These are phyloP conservation scores for Biancaea sappan DNA, from an alignment of 306 rosid species.

Conservation along the genomic window DNA sequence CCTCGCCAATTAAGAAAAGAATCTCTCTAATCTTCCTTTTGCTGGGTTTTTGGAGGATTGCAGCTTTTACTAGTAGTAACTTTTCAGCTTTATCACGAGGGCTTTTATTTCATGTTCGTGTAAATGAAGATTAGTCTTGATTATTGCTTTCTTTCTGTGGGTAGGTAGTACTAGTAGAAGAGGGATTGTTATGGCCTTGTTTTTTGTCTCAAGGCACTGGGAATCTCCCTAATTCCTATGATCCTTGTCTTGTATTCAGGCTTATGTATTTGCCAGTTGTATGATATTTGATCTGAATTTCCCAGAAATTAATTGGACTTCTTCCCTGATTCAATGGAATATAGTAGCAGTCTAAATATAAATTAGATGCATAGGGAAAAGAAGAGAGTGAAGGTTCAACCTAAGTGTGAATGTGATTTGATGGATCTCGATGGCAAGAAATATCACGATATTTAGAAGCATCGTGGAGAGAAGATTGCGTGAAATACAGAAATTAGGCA, in stretches of 20 bases:
- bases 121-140: slow-evolving; percentile 28
- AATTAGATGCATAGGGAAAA: neutral
- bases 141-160: neutral
- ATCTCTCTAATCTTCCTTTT: too few species aligned
- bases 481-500: neutral
- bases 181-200: slow-evolving; percentile 39
- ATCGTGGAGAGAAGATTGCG: neutral
- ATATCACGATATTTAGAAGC: too few species aligned
- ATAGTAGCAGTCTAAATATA: neutral
- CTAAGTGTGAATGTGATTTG: neutral
- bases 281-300: too few species aligned
- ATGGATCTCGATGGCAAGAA: neutral
- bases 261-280: slow-evolving; percentile 10
- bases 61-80: neutral
- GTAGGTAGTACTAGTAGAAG: neutral
- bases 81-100: neutral
- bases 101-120: slow-evolving; percentile 11
- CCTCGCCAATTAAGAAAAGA: slow-evolving; percentile 58
- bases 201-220: slow-evolving; percentile 45
- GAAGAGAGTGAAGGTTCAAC: neutral
- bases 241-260: slow-evolving; percentile 6
- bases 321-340: neutral
- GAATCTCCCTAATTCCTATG: slow-evolving; percentile 25
- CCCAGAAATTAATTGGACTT: too few species aligned
- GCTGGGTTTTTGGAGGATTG: too few species aligned